phyloP scores from a whole-genome alignment of 192 early-diverging fungal species.

The Umbelopsis isabellina region DNA sequence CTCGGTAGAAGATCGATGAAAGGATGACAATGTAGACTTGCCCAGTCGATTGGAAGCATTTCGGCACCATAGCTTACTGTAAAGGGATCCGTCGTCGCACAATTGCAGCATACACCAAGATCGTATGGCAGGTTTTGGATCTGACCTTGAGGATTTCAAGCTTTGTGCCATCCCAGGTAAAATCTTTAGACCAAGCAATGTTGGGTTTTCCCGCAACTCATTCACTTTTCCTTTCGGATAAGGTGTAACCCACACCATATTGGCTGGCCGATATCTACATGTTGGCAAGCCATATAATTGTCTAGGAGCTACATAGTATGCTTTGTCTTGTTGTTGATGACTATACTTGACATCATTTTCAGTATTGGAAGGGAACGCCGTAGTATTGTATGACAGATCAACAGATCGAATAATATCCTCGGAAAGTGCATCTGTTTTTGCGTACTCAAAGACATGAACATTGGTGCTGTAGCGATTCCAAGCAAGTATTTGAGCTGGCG shows the following conservation, averaged over 20 bases:
- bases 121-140: background rate
- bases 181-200: background rate
- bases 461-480: background rate
- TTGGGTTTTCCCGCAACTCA: background rate
- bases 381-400: background rate
- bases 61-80: conserved; percentile 5
- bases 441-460: conserved; percentile 7
- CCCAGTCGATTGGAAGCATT: background rate
- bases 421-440: background rate
- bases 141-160: background rate
- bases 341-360: background rate
- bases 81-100: background rate
- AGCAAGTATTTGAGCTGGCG: background rate
- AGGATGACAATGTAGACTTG: background rate
- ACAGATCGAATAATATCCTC: background rate
- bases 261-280: background rate
- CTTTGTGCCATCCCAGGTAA: background rate
- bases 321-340: background rate
- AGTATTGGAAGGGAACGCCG: background rate
- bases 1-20: background rate
- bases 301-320: background rate
- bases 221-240: background rate
- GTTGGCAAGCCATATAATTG: conserved; percentile 4
- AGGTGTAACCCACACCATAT: conserved; percentile 1
- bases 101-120: conserved; percentile 1